Percentiles rank a stretch among this genome's conserved stretches.
These are phyloP conservation scores for Paracoccidioides lutzii DNA, from an alignment of 2,329 filamentous ascomycete genomes.

Conservation along the genomic window DNA sequence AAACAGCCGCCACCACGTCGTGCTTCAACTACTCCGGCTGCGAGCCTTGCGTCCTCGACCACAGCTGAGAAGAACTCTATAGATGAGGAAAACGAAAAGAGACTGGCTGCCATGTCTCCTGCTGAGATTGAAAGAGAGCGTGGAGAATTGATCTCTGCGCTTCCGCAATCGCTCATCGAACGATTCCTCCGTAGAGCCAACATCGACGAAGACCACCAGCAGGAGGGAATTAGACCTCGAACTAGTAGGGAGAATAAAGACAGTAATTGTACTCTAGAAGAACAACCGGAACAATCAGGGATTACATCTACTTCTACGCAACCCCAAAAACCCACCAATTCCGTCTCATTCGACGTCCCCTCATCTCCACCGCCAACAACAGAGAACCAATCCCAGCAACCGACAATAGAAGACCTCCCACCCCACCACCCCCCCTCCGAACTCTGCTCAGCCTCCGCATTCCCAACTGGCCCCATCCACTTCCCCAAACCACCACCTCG, in stretches of 20 bases:
- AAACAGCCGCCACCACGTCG: neutral
- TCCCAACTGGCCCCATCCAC: conserved; percentile 26
- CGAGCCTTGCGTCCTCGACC: conserved; percentile 26
- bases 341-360: conserved; percentile 19
- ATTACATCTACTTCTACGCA: conserved; percentile 1
- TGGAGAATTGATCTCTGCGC: conserved; percentile 61
- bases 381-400: conserved; percentile 3
- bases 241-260: too few species aligned
- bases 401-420: conserved; percentile 21
- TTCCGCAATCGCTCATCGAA: conserved; percentile 65
- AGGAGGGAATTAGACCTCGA: neutral
- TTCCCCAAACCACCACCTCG: conserved; percentile 34
- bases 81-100: conserved; percentile 65
- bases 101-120: conserved; percentile 63
- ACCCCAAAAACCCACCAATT: conserved; percentile 14
- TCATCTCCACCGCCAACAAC: conserved; percentile 1
- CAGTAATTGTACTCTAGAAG: too few species aligned
- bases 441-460: conserved; percentile 28
- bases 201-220: conserved; percentile 47
- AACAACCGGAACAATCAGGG: neutral
- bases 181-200: conserved; percentile 63
- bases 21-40: too few species aligned
- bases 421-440: conserved; percentile 26
- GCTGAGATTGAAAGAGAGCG: conserved; percentile 71
- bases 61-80: conserved; percentile 58